These are phyloP conservation scores for Panicum virgatum DNA, from an alignment of 202 grass and related monocot genomes.

Conservation along the genomic window DNA sequence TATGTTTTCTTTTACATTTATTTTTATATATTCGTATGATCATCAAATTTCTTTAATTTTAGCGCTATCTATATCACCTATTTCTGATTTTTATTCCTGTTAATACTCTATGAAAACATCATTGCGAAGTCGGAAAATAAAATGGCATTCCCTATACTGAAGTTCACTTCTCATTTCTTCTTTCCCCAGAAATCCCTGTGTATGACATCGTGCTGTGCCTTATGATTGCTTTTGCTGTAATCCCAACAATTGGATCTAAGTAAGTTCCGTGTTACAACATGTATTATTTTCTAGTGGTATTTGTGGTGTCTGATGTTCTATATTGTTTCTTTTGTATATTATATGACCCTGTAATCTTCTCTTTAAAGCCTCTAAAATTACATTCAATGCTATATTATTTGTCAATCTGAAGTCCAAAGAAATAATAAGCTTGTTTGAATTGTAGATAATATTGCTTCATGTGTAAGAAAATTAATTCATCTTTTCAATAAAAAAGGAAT, in stretches of 20 bases:
- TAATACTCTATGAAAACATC: slow-evolving; percentile 10
- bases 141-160: slow-evolving; percentile 30
- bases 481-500: neutral
- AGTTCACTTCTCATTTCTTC: slow-evolving; percentile 12
- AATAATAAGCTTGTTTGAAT: neutral
- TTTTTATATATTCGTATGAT: neutral
- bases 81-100: neutral
- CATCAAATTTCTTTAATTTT: neutral
- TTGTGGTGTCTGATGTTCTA: neutral
- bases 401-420: neutral
- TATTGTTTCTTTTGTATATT: neutral
- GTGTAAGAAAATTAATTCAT: neutral
- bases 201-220: slow-evolving; percentile 61
- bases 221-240: slow-evolving; percentile 78
- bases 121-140: neutral
- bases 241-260: slow-evolving; percentile 78
- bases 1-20: neutral
- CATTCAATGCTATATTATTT: neutral
- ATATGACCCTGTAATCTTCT: slow-evolving; percentile 5
- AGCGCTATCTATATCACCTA: neutral
- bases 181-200: slow-evolving; percentile 58
- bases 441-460: neutral
- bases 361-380: slow-evolving; percentile 1
- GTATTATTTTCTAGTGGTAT: neutral
- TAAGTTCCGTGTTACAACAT: slow-evolving; percentile 36